Evolutionary conservation across 2,329 filamentous ascomycete genomes (phyloP).

Genomic region (Aureobasidium namibiae): DNA sequence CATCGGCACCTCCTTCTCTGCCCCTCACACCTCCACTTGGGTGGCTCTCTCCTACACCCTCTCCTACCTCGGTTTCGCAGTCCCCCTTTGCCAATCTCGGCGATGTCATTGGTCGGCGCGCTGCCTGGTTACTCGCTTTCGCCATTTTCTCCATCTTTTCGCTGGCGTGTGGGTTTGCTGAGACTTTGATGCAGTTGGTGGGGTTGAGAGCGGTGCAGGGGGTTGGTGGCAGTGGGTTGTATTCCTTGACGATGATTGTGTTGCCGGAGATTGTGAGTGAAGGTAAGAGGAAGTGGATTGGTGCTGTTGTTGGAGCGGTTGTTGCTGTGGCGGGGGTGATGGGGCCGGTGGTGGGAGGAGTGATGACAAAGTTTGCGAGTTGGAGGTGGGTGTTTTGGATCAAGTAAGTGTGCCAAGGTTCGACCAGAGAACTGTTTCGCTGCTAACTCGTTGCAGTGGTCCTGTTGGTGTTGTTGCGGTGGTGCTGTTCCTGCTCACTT

Average conservation of each 20-base stretch:
- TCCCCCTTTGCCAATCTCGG: background rate
- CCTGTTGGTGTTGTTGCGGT: background rate
- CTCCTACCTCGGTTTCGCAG: background rate
- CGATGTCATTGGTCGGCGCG: background rate
- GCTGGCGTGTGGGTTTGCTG: background rate
- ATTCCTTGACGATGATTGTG: background rate
- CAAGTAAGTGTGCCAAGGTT: background rate
- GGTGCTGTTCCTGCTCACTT: background rate
- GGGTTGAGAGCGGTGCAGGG: background rate
- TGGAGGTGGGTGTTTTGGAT: background rate
- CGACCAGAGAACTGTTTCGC: no score
- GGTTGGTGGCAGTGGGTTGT: background rate
- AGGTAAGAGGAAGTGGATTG: background rate
- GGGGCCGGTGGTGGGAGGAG: background rate
- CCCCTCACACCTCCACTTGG: background rate
- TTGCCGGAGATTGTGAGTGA: background rate
- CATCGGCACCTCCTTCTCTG: background rate
- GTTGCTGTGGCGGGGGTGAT: background rate
- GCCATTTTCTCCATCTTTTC: background rate
- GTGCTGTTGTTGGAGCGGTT: background rate
- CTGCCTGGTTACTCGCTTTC: background rate
- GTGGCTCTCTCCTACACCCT: background rate
- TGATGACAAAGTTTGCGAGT: background rate
- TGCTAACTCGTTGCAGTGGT: background rate
- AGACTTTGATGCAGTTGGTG: background rate